Evolutionary conservation across 1,284 basidiomycete species (phyloP).

Genomic region (Waitea zeae): DNA sequence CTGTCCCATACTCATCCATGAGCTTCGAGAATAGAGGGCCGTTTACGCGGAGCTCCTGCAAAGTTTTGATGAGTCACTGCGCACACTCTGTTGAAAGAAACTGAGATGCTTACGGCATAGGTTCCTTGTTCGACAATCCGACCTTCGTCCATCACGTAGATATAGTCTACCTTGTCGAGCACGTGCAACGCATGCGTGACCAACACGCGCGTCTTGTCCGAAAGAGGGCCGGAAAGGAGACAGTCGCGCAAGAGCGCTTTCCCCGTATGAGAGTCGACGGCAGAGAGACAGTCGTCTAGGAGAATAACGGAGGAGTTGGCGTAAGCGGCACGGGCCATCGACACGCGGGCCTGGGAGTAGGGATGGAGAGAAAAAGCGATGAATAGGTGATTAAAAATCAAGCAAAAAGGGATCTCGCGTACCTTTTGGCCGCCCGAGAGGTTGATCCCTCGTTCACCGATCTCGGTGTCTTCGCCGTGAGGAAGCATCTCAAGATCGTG

Average conservation of each 20-base stretch:
- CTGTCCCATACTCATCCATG: slow-evolving; percentile 42
- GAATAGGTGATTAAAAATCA: slow-evolving; percentile 74
- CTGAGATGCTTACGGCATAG: slow-evolving; percentile 49
- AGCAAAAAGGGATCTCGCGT: slow-evolving; percentile 62
- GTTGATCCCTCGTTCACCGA: slow-evolving; percentile 74
- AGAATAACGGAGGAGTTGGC: slow-evolving; percentile 57
- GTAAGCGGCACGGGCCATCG: slow-evolving; percentile 68
- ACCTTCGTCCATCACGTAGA: slow-evolving; percentile 61
- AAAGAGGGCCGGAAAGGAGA: slow-evolving; percentile 36
- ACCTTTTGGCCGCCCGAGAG: slow-evolving; percentile 51
- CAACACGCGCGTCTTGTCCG: slow-evolving; percentile 49
- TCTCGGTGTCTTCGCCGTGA: slow-evolving; percentile 56
- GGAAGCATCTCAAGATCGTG: slow-evolving; percentile 52
- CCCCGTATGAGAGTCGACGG: slow-evolving; percentile 57
- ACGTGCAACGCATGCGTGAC: slow-evolving; percentile 65
- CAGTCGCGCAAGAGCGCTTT: slow-evolving; percentile 44
- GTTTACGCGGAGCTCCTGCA: slow-evolving; percentile 32
- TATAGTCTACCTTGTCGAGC: slow-evolving; percentile 46
- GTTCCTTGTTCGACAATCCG: slow-evolving; percentile 63
- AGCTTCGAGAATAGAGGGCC: slow-evolving; percentile 37
- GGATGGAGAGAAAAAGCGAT: too few relatives aligned
- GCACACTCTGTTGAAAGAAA: too few relatives aligned
- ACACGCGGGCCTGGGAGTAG: slow-evolving; percentile 77
- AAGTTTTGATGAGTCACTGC: too few relatives aligned
- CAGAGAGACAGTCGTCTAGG: slow-evolving; percentile 57